Conservation (phyloP, 139 green algal genomes). For the Tetradesmus lagerheimii region DNA sequence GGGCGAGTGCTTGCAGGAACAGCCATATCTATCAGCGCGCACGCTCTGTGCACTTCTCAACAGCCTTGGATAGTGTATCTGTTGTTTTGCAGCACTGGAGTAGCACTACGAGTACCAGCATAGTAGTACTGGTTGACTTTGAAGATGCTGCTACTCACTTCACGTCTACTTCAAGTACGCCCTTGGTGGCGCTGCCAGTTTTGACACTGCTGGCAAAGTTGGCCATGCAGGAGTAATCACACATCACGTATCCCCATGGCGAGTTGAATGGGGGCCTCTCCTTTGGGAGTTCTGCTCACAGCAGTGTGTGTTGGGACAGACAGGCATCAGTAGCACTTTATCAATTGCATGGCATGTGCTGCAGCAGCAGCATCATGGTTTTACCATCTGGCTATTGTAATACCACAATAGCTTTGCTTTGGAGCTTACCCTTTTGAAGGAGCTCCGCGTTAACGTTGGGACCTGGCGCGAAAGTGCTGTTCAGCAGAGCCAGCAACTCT, state of each 20-base stretch:
- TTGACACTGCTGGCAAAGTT: not conserved
- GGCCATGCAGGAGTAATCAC: not conserved
- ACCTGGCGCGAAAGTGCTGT: not conserved
- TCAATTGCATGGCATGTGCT: not conserved
- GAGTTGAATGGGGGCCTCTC: not conserved
- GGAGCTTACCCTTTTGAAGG: not conserved
- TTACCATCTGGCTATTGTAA: no score
- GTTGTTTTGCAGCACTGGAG: no score
- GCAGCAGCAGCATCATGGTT: no score
- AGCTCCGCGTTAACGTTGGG: not conserved
- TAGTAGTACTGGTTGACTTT: no score
- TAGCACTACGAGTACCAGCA: no score
- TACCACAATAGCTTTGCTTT: no score
- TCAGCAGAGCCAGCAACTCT: not conserved
- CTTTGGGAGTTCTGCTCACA: not conserved
- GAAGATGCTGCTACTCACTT: not conserved
- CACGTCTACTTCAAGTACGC: not conserved
- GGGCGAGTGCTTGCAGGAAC: no score
- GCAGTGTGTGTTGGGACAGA: not conserved
- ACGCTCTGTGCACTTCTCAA: no score
- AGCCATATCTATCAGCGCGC: no score
- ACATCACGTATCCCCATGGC: not conserved
- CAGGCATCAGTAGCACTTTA: not conserved
- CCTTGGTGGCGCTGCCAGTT: not conserved
- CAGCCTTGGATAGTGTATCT: no score